These are phyloP conservation scores for Rosa chinensis DNA, from an alignment of 306 rosid species.

Conservation along the genomic window DNA sequence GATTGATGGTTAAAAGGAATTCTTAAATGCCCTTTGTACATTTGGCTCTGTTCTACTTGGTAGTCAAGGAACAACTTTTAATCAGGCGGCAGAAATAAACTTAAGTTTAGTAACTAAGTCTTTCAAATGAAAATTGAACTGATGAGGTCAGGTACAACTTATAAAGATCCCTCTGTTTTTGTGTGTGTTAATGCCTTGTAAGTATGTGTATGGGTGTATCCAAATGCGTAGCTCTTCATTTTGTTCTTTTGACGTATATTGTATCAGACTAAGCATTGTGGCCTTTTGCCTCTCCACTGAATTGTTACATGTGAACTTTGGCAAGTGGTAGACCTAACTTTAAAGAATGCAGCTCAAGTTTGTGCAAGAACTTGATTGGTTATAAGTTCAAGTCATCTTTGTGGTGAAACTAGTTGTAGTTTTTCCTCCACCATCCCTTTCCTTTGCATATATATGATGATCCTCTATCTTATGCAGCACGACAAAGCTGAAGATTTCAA, in stretches of 20 bases:
- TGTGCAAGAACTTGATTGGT: background rate
- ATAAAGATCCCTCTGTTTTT: background rate
- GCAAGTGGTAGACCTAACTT: background rate
- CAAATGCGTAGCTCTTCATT: background rate
- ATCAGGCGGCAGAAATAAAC: background rate
- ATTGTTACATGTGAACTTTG: background rate
- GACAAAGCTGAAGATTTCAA: conserved; percentile 29
- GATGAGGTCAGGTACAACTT: background rate
- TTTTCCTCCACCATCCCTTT: background rate
- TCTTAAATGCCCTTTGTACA: background rate
- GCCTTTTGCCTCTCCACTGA: background rate
- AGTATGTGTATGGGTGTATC: background rate
- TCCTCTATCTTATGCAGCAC: conserved; percentile 15
- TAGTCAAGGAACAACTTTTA: background rate
- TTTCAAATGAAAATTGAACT: background rate
- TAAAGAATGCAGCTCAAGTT: background rate
- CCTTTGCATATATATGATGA: background rate
- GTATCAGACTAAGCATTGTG: background rate
- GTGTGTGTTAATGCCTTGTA: background rate
- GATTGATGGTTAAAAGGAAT: background rate
- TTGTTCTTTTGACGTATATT: background rate
- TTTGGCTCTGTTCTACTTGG: background rate
- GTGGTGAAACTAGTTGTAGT: background rate
- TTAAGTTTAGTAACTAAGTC: background rate
- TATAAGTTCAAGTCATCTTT: background rate